Conservation (phyloP, 192 early-diverging fungal genomes). For the Chytriomyces sp. region DNA sequence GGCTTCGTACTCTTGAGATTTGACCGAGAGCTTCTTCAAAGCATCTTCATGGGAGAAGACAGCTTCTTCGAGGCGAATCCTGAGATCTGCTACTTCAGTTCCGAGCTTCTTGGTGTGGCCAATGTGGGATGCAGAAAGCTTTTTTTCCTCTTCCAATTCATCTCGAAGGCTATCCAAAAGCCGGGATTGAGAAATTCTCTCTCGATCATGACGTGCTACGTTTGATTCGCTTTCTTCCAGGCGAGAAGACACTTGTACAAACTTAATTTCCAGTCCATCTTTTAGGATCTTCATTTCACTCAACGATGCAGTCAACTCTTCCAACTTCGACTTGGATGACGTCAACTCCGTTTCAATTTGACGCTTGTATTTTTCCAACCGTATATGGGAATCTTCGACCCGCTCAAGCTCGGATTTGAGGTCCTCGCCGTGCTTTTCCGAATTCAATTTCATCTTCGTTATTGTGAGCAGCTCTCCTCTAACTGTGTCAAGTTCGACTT, state of each 20-base stretch:
- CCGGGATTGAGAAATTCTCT: constrained; percentile 52
- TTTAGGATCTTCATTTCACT: constrained; percentile 61
- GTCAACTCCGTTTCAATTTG: constrained; percentile 49
- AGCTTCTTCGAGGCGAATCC: constrained; percentile 68
- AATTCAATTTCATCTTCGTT: constrained; percentile 31
- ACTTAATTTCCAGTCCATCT: constrained; percentile 71
- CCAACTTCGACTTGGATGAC: constrained; percentile 23
- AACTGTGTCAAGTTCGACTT: constrained; percentile 51
- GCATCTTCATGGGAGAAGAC: constrained; percentile 52
- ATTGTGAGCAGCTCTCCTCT: constrained; percentile 44
- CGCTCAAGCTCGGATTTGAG: constrained; percentile 46
- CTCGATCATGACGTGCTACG: constrained; percentile 52
- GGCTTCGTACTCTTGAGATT: constrained; percentile 65
- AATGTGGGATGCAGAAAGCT: constrained; percentile 38
- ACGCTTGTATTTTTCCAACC: constrained; percentile 45
- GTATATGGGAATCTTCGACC: constrained; percentile 41
- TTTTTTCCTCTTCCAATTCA: constrained; percentile 56
- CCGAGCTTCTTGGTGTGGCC: constrained; percentile 50
- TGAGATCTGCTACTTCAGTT: constrained; percentile 61
- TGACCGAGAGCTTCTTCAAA: constrained; percentile 54
- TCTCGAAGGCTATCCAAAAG: constrained; percentile 49
- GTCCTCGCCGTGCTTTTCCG: constrained; percentile 49
- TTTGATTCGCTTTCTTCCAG: constrained; percentile 62
- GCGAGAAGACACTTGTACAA: constrained; percentile 50
- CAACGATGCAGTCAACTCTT: constrained; percentile 65